Conservation (phyloP, 1,284 basidiomycete species). For the Sanghuangporus baumii region DNA sequence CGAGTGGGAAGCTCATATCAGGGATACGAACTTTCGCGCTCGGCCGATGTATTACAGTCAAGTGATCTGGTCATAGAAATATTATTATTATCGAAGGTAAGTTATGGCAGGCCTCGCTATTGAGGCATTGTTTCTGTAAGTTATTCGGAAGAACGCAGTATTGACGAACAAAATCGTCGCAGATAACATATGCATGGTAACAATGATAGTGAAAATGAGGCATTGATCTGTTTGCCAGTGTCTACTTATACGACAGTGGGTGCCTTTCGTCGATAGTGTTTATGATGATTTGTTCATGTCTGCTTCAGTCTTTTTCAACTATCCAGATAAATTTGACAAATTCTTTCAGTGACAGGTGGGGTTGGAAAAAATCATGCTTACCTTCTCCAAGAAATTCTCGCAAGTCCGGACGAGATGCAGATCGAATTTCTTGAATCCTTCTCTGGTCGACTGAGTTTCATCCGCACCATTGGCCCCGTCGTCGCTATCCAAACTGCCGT, state of each 20-base stretch:
- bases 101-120: too few relatives aligned
- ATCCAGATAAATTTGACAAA: background rate
- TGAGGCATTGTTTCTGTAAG: too few relatives aligned
- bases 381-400: constrained; percentile 7
- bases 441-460: background rate
- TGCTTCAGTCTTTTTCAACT: background rate
- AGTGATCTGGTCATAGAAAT: too few relatives aligned
- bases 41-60: background rate
- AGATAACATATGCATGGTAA: too few relatives aligned
- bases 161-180: too few relatives aligned
- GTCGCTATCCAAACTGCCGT: background rate
- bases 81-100: too few relatives aligned
- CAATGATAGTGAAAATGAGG: too few relatives aligned
- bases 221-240: too few relatives aligned
- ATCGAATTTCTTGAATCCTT: background rate
- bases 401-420: background rate
- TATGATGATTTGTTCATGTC: background rate
- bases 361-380: background rate
- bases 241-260: too few relatives aligned
- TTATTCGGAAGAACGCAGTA: too few relatives aligned
- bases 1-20: background rate
- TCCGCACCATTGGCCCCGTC: background rate
- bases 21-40: background rate
- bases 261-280: too few relatives aligned
- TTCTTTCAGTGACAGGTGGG: background rate